Evolutionary conservation across 2,329 filamentous ascomycete genomes (phyloP).

Genomic region (Beauveria scarabaeidicola): DNA sequence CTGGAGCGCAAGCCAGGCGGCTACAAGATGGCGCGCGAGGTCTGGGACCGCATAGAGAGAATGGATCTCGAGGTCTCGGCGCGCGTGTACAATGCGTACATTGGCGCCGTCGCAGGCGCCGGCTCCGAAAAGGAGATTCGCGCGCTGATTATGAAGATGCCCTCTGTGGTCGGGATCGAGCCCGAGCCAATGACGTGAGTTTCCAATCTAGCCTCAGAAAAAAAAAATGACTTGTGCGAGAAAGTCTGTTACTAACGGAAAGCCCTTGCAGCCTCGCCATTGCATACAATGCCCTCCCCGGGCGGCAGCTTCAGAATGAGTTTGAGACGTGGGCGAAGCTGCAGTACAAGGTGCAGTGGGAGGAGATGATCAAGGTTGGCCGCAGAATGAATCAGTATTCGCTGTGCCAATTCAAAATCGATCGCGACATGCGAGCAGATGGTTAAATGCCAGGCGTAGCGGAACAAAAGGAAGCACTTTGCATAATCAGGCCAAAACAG

Average conservation of each 20-base stretch:
- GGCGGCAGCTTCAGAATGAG: conserved; percentile 54
- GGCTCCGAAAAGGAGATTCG: conserved; percentile 61
- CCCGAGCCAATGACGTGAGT: conserved; percentile 68
- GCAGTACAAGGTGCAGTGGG: conserved; percentile 62
- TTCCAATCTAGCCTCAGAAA: background rate
- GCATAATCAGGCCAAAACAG: background rate
- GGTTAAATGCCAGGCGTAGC: background rate
- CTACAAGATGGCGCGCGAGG: conserved; percentile 51
- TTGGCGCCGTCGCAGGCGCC: conserved; percentile 63
- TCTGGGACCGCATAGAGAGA: conserved; percentile 62
- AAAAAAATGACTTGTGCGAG: background rate
- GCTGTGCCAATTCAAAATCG: conserved; percentile 41
- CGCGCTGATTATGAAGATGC: conserved; percentile 57
- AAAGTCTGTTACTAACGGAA: background rate
- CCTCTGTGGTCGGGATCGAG: conserved; percentile 54
- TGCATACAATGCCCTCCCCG: conserved; percentile 61
- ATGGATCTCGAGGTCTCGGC: conserved; percentile 74
- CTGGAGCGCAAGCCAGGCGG: conserved; percentile 58
- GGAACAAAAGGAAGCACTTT: background rate
- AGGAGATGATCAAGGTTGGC: conserved; percentile 49
- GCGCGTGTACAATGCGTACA: conserved; percentile 66
- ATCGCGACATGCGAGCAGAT: conserved; percentile 35
- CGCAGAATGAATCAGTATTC: conserved; percentile 35
- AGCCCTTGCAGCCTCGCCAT: background rate
- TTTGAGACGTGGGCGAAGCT: conserved; percentile 68